phyloP scores from a whole-genome alignment of 2,329 filamentous ascomycete species.

The Penicillium sp. region DNA sequence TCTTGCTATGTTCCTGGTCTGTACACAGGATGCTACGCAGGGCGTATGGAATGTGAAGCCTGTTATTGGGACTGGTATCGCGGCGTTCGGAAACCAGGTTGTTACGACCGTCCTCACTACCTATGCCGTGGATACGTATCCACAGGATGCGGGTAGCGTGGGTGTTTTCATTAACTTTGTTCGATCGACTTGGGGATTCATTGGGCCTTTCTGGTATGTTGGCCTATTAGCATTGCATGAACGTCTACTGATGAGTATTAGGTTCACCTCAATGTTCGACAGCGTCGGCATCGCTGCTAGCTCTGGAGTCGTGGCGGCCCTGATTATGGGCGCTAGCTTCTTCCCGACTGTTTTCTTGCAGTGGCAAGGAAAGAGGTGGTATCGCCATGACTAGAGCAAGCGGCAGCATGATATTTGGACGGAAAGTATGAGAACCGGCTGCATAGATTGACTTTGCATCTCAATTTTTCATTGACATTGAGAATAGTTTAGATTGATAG shows the following conservation, averaged over 20 bases:
- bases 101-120: conserved; percentile 62
- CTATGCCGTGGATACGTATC: conserved; percentile 58
- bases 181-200: conserved; percentile 39
- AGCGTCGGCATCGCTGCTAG: conserved; percentile 31
- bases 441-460: too few species aligned
- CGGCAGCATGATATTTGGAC: neutral
- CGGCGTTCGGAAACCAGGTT: conserved; percentile 59
- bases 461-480: too few species aligned
- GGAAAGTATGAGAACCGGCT: too few species aligned
- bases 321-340: conserved; percentile 31
- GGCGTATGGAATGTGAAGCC: conserved; percentile 56
- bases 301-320: conserved; percentile 25
- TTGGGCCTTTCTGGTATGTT: conserved; percentile 36
- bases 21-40: conserved; percentile 45
- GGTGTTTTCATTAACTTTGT: conserved; percentile 61
- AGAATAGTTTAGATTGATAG: too few species aligned
- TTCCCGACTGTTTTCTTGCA: conserved; percentile 29
- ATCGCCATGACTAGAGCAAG: conserved; percentile 1
- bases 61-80: conserved; percentile 54
- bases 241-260: conserved; percentile 9
- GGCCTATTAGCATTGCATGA: too few species aligned
- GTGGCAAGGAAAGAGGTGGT: conserved; percentile 37
- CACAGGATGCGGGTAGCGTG: conserved; percentile 53
- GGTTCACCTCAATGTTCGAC: conserved; percentile 35
- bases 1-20: conserved; percentile 56